phyloP scores from a whole-genome alignment of 768 basidiomycete genomes.

The Dentipellis fragilis region DNA sequence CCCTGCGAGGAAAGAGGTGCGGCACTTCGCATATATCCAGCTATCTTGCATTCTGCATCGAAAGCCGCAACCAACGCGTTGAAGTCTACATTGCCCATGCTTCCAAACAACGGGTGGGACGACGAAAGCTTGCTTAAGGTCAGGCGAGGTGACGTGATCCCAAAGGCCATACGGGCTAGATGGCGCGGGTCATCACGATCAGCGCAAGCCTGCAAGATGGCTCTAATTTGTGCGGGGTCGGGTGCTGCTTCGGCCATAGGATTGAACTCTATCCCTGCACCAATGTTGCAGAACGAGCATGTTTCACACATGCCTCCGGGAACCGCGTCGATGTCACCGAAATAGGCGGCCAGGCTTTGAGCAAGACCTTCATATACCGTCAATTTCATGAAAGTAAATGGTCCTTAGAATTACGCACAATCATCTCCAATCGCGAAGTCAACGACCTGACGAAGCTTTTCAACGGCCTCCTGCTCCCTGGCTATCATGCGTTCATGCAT shows the following conservation, averaged over 20 bases:
- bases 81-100: slow-evolving; percentile 32
- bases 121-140: slow-evolving; percentile 31
- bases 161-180: slow-evolving; percentile 42
- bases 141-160: slow-evolving; percentile 35
- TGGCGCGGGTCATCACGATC: slow-evolving; percentile 39
- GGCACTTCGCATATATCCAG: slow-evolving; percentile 17
- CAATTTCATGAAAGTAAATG: background rate
- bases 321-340: slow-evolving; percentile 32
- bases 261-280: slow-evolving; percentile 24
- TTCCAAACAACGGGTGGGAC: slow-evolving; percentile 32
- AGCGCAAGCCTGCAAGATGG: slow-evolving; percentile 31
- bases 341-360: slow-evolving; percentile 30
- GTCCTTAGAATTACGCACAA: slow-evolving; percentile 19
- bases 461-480: slow-evolving; percentile 32
- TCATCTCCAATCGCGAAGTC: slow-evolving; percentile 27
- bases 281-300: slow-evolving; percentile 34
- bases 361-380: slow-evolving; percentile 26
- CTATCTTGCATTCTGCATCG: slow-evolving; percentile 31
- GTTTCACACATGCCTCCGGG: slow-evolving; percentile 29
- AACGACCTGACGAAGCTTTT: slow-evolving; percentile 29
- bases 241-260: slow-evolving; percentile 13
- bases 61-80: slow-evolving; percentile 29
- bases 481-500: slow-evolving; percentile 28
- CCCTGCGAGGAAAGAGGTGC: background rate
- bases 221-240: slow-evolving; percentile 22